Base-by-base conservation (phyloP, 2,329 filamentous ascomycete species). In the Akanthomyces dipterigenus region DNA sequence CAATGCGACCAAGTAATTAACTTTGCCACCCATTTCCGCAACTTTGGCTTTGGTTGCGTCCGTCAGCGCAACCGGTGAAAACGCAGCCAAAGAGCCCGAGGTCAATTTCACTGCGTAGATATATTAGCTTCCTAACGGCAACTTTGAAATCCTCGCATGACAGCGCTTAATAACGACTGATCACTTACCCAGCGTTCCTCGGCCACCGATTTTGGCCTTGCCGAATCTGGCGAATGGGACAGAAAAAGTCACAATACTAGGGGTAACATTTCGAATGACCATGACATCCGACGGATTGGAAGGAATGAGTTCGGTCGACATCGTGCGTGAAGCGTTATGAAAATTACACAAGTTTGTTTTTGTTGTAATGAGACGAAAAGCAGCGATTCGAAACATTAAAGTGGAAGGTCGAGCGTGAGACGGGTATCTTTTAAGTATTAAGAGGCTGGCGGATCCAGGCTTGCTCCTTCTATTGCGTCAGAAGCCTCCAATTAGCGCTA, bases 61-160 rank as follows among this genome's bases (percentile, higher is more conserved):
- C 3, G 93, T 98, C 61, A 97, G 82, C 16, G 88, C 89, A 22
- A 95, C 90, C 20, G 95, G 95, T 0, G 92, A 96, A 82, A 97
- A 97, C 72, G 97, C 87, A 66, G 91, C 90, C 45, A 98, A 84
- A 50, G 83, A 79, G 61, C 92, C 92, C 11, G 87, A 88, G 62
- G 85, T 82, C 67, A 99, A 84, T 67, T 87, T 89, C 63, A 96
- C 91, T 91, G 66, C 28, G 26, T 49, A 34, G 3, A 16, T 49
- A 16, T 20, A 24, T 59, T 51, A 59, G 36, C 26, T 24, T 28
- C 2, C 7, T 6, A 43, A 3, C 8, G 2, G 6, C 38, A 31
- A 34, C 31, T 9, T 1, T 11, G n/a, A 3, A 4, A 5, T 22
- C 14, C 20, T 20, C 16, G 26, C 5, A n/a, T 42, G n/a, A n/a